Percentiles rank a stretch among this genome's conserved stretches.
Conservation (phyloP, 73 alveolate species). For the Stentor roeselii region DNA sequence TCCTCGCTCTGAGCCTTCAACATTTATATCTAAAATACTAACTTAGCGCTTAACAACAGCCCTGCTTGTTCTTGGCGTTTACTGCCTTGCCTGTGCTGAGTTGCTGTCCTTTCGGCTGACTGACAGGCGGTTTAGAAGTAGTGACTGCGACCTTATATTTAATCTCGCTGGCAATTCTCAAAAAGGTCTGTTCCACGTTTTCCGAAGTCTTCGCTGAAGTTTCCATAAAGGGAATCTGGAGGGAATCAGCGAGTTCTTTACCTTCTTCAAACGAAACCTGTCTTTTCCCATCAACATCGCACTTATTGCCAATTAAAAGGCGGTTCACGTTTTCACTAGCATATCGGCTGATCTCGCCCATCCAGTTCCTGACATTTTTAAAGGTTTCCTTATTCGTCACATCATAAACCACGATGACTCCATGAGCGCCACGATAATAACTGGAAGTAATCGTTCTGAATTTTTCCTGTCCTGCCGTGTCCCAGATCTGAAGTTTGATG, state of each 20-base stretch:
- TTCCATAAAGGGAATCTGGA: slow-evolving; percentile 38
- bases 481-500: too few species aligned
- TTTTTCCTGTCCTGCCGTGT: too few species aligned
- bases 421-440: not conserved
- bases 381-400: slow-evolving; percentile 46
- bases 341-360: slow-evolving; percentile 20
- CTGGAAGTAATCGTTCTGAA: too few species aligned
- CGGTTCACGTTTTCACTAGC: slow-evolving; percentile 21
- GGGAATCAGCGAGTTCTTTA: slow-evolving; percentile 15
- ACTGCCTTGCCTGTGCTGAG: too few species aligned
- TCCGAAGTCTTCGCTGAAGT: slow-evolving; percentile 59
- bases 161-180: too few species aligned
- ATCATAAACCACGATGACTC: slow-evolving; percentile 44
- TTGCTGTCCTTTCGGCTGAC: too few species aligned
- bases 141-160: too few species aligned
- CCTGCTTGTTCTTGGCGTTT: too few species aligned
- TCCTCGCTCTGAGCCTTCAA: too few species aligned
- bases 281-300: slow-evolving; percentile 51
- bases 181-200: slow-evolving; percentile 38
- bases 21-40: too few species aligned
- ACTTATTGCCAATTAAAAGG: slow-evolving; percentile 41
- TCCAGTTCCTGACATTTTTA: slow-evolving; percentile 49
- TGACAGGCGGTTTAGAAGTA: too few species aligned
- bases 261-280: slow-evolving; percentile 47
- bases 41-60: too few species aligned